These are phyloP conservation scores for Phytopythium litorale DNA, from an alignment of 352 stramenopile species.

Conservation along the genomic window DNA sequence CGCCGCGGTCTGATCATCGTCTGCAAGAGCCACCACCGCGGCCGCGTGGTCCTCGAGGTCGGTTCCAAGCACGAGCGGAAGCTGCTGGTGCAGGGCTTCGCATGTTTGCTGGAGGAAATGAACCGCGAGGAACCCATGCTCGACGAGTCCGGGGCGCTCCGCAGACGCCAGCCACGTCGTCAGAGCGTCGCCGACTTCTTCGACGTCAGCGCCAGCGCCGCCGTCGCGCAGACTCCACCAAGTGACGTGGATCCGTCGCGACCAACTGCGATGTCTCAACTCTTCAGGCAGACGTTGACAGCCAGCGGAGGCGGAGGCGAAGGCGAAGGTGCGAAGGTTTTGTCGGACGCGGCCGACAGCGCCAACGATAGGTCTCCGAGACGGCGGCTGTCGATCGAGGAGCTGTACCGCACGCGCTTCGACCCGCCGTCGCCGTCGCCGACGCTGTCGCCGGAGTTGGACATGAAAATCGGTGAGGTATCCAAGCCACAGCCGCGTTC, in stretches of 20 bases:
- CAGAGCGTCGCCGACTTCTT: conserved; percentile 61
- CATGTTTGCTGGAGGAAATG: conserved; percentile 46
- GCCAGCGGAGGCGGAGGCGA: neutral
- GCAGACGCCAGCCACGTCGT: conserved; percentile 38
- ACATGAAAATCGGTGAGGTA: neutral
- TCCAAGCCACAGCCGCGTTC: neutral
- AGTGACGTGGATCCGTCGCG: neutral
- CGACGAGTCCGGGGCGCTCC: conserved; percentile 37
- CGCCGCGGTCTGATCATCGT: conserved; percentile 59
- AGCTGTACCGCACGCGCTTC: conserved; percentile 66
- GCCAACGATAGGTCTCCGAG: neutral
- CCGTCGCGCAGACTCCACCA: neutral
- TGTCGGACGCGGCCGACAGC: neutral
- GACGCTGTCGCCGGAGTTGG: conserved; percentile 8
- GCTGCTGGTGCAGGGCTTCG: conserved; percentile 54
- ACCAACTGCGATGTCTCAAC: neutral
- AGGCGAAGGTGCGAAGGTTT: neutral
- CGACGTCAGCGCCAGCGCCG: conserved; percentile 6
- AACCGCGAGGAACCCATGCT: conserved; percentile 33
- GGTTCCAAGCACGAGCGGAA: conserved; percentile 54
- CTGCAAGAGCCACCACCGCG: conserved; percentile 60
- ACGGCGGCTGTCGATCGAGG: conserved; percentile 21
- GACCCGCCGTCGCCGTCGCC: conserved; percentile 22
- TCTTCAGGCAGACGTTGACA: neutral
- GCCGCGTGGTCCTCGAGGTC: conserved; percentile 59